Evolutionary conservation across 768 basidiomycete species (phyloP), one percentile per base, ranked within the genome.

Genomic region (Kwoniella sp.): DNA sequence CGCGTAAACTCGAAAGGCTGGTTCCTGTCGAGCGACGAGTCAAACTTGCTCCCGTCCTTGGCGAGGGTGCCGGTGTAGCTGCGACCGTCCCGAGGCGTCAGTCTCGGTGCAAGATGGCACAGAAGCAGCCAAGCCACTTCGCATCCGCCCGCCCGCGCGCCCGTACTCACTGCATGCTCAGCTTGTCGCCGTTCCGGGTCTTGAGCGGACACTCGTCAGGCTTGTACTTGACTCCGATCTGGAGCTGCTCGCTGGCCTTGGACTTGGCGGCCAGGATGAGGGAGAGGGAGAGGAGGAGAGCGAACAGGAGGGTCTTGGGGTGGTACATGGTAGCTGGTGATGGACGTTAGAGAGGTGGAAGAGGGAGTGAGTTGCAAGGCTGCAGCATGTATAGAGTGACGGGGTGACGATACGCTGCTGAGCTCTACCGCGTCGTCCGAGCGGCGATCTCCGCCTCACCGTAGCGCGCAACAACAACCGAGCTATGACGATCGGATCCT

Each of bases 1-100:
- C 72, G 85, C 33, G 81, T 90, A 67, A 95, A 78, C 41, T 84
- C 80, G 7, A 96, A 79, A 1, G 91, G 89, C 45, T 75, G 65
- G 49, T 81, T 81, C 32, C 91, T 86, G 77, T 89, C 79, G 6
- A 64, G 85, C 81, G 88, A 90, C 8, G 89, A 91, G 74, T 96
- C 91, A 63, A 96, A 96, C 71, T 91, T 86, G 53, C 80, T 80
- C 7, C 89, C 89, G 44, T 79, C 83, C 9, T 80, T 74, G 61
- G 83, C 83, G 44, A 96, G 74, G 8, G 80, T 92, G 3, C 91
- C 92, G 3, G 88, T 89, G 82, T 92, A 73, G 62, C 72, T 73
- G 23, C 15, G 19, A 39, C 11, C 23, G 22, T 29, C 28, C 33
- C n/a, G 17, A 1, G 23, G 19, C 32, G 19, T 36, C 41, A 22